Evolutionary conservation across 2,329 filamentous ascomycete genomes (phyloP).

Genomic region (Dactylellina haptotyla): DNA sequence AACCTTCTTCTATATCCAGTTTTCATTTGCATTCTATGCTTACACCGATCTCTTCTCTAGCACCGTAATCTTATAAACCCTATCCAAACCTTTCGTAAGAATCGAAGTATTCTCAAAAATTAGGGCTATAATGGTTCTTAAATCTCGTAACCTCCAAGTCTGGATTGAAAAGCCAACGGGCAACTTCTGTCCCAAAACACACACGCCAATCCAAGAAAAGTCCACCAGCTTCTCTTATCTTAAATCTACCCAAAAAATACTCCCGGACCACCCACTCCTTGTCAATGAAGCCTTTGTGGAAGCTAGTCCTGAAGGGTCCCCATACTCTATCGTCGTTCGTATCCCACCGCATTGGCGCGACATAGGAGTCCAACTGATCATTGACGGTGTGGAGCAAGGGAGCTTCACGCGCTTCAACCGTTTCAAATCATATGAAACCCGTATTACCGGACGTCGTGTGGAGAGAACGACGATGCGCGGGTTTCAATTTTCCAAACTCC

Average conservation of each 20-base stretch:
- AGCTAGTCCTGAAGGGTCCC: background rate
- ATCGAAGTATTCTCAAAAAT: no score
- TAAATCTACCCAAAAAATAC: constrained; percentile 4
- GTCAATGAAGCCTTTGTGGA: constrained; percentile 32
- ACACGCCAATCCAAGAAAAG: background rate
- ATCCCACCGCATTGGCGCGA: background rate
- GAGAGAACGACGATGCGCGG: background rate
- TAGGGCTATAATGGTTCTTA: constrained; percentile 14
- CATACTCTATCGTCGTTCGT: constrained; percentile 24
- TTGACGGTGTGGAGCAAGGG: constrained; percentile 41
- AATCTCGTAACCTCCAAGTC: constrained; percentile 26
- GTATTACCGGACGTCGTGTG: background rate
- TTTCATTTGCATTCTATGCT: no score
- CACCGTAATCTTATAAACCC: no score
- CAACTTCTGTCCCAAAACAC: background rate
- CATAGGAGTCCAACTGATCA: constrained; percentile 25
- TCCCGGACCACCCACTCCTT: background rate
- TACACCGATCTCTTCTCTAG: no score
- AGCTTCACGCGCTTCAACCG: constrained; percentile 15
- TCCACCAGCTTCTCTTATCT: constrained; percentile 4
- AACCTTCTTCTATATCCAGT: no score
- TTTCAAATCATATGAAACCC: background rate
- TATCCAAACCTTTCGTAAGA: background rate
- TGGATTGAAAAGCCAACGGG: constrained; percentile 21
- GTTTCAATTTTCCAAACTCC: constrained; percentile 19